Evolutionary conservation across 148 eudicot species (phyloP).

Genomic region (Vaccinium myrtillus): DNA sequence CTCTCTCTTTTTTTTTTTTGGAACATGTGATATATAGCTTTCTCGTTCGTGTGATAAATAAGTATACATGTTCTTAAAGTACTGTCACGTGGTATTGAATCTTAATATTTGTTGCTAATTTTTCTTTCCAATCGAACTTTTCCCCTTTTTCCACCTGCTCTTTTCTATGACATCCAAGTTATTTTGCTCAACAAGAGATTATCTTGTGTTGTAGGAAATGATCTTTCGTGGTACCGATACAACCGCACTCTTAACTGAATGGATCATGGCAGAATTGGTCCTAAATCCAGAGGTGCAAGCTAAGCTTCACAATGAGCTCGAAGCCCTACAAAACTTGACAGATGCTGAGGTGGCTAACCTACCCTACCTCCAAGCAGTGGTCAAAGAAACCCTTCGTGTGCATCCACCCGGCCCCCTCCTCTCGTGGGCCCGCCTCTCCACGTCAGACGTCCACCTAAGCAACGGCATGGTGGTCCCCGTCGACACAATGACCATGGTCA

Average conservation of each 20-base stretch:
- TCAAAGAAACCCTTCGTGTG: slow-evolving; percentile 58
- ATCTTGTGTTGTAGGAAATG: slow-evolving; percentile 50
- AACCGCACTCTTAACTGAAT: slow-evolving; percentile 60
- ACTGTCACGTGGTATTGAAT: no score
- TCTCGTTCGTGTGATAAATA: no score
- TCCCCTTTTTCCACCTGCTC: no score
- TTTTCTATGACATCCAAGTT: no score
- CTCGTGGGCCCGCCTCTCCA: slow-evolving; percentile 68
- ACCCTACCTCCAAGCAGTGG: slow-evolving; percentile 50
- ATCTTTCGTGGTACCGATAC: slow-evolving; percentile 80
- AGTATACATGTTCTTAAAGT: no score
- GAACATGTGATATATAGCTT: not conserved
- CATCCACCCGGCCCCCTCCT: slow-evolving; percentile 83
- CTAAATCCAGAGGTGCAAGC: slow-evolving; percentile 59
- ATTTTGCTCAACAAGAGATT: not conserved
- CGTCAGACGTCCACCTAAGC: slow-evolving; percentile 45
- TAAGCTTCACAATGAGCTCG: slow-evolving; percentile 47
- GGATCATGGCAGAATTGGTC: slow-evolving; percentile 62
- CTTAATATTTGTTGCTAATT: no score
- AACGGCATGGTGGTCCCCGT: slow-evolving; percentile 55
- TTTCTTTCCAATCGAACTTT: no score
- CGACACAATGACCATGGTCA: slow-evolving; percentile 69
- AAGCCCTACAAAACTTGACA: slow-evolving; percentile 42
- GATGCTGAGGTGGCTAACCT: slow-evolving; percentile 43
- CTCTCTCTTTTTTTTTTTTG: not conserved